Evolutionary conservation across 2,329 filamentous ascomycete species (phyloP).

Genomic region (Ilyonectria robusta): DNA sequence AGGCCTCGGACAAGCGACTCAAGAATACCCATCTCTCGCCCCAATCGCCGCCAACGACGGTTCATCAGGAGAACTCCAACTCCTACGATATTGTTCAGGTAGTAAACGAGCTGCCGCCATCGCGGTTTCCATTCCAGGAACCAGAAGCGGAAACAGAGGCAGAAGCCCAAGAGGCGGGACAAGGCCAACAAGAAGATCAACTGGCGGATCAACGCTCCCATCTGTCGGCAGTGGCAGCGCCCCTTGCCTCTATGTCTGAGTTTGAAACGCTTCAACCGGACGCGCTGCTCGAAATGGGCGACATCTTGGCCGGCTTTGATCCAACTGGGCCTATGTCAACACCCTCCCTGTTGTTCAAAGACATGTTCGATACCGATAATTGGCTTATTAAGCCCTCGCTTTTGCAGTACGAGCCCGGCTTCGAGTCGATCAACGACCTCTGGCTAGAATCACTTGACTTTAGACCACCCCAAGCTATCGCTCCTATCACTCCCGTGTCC

Average conservation of each 20-base stretch:
- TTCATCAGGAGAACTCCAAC: background rate
- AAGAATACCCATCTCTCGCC: background rate
- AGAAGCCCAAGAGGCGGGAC: background rate
- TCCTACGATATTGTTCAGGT: background rate
- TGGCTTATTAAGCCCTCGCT: conserved; percentile 10
- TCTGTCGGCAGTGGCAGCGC: background rate
- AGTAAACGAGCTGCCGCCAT: background rate
- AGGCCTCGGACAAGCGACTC: conserved; percentile 1
- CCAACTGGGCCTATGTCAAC: conserved; percentile 5
- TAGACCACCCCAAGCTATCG: background rate
- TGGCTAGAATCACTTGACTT: background rate
- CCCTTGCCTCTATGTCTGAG: background rate
- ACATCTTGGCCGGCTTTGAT: background rate
- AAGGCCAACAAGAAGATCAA: background rate
- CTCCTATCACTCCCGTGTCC: background rate
- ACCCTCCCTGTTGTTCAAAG: conserved; percentile 1
- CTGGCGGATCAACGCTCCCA: too few relatives aligned
- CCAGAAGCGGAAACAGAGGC: too few relatives aligned
- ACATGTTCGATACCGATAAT: background rate
- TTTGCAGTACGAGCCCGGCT: background rate
- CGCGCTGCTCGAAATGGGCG: background rate
- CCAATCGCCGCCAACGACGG: background rate
- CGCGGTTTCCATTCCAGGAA: background rate
- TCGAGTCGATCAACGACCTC: conserved; percentile 3
- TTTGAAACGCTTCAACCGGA: background rate